Percentiles rank a stretch among this genome's conserved stretches.
Evolutionary conservation across 257 asterid genomes (phyloP).

Genomic region (Solanum lycopersicoides): DNA sequence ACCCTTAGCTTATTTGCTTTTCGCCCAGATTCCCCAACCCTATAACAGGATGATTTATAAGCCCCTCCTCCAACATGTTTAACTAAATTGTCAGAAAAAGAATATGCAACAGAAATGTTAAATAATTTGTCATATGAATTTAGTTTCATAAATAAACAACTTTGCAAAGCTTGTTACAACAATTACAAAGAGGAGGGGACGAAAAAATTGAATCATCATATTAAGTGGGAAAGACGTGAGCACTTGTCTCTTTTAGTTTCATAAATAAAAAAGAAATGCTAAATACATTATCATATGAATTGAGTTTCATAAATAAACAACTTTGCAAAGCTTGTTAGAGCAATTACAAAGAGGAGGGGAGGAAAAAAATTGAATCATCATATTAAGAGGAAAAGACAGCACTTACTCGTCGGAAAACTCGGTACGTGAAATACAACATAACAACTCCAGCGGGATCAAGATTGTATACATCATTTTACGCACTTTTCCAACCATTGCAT

Average conservation of each 20-base stretch:
- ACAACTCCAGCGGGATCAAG: conserved; percentile 77
- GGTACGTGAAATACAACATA: conserved; percentile 88
- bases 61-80: conserved; percentile 97
- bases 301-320: neutral
- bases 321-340: neutral
- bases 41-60: conserved; percentile 74
- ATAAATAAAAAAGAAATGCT: neutral
- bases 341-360: neutral
- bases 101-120: conserved; percentile 9
- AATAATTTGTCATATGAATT: neutral
- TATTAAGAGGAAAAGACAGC: conserved; percentile 10
- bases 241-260: conserved; percentile 73
- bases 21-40: conserved; percentile 94
- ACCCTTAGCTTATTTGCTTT: conserved; percentile 72
- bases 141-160: neutral
- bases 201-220: neutral
- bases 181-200: neutral
- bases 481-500: conserved; percentile 93
- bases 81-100: conserved; percentile 83
- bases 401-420: conserved; percentile 88
- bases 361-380: neutral
- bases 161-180: neutral
- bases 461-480: conserved; percentile 93
- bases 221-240: conserved; percentile 10
- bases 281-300: neutral